A percentile compares a stretch with the other conserved stretches of the same genome.
Conservation (phyloP, 768 basidiomycete species). For the Cystofilobasidium ferigula region DNA sequence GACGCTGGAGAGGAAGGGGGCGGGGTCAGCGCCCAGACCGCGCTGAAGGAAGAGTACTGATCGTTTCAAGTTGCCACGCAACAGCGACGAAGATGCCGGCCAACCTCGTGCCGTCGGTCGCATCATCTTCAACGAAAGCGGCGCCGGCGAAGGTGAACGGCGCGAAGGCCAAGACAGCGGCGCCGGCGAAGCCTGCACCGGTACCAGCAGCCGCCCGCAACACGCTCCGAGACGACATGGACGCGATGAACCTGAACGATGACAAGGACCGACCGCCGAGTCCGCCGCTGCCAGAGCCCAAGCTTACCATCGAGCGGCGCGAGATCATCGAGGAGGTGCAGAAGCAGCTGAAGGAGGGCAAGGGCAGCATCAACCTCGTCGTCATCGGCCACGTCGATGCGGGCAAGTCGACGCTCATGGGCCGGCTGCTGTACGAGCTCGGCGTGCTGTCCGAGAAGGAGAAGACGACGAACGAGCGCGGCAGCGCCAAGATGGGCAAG, state of each 20-base stretch:
- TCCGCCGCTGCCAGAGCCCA: conserved; percentile 41
- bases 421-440: conserved; percentile 79
- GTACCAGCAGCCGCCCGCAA: conserved; percentile 31
- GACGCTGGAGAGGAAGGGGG: background rate
- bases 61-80: too few species aligned
- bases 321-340: conserved; percentile 73
- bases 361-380: conserved; percentile 65
- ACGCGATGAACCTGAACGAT: conserved; percentile 53
- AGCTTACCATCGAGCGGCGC: conserved; percentile 58
- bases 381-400: conserved; percentile 98
- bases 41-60: too few species aligned
- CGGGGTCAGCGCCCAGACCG: background rate
- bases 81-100: background rate
- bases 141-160: background rate
- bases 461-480: conserved; percentile 71
- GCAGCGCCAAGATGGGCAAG: conserved; percentile 80
- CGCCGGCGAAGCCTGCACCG: conserved; percentile 14
- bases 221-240: conserved; percentile 58
- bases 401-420: conserved; percentile 97
- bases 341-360: conserved; percentile 44
- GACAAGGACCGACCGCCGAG: conserved; percentile 40
- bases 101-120: background rate
- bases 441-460: conserved; percentile 79
- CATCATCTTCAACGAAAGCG: background rate
- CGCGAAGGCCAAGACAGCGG: conserved; percentile 29